phyloP scores from a whole-genome alignment of 169 alveolate genomes.

The Plasmodium falciparum region DNA sequence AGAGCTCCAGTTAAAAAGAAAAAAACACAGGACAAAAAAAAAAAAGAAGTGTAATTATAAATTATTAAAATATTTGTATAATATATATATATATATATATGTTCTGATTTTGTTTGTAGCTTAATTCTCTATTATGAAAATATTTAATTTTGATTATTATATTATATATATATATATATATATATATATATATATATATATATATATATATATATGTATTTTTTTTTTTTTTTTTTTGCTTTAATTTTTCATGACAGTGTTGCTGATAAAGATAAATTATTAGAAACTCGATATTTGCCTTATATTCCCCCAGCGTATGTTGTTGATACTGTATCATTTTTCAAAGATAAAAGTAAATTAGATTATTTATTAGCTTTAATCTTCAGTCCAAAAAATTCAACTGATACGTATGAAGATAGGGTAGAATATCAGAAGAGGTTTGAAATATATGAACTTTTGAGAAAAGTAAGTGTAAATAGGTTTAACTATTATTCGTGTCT shows the following conservation, averaged over 20 bases:
- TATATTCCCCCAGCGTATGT: slow-evolving; percentile 85
- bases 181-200: not conserved
- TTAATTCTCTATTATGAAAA: not conserved
- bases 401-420: slow-evolving; percentile 82
- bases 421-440: slow-evolving; percentile 78
- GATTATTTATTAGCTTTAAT: slow-evolving; percentile 82
- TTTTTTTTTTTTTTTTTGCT: not conserved
- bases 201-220: not conserved
- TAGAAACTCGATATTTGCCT: slow-evolving; percentile 84
- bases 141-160: not conserved
- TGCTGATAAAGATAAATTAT: slow-evolving; percentile 64
- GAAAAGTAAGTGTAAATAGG: slow-evolving; percentile 37
- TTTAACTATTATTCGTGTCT: not conserved
- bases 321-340: slow-evolving; percentile 81
- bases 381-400: slow-evolving; percentile 83
- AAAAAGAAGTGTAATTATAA: slow-evolving; percentile 51
- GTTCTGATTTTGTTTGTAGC: too few relatives aligned
- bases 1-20: slow-evolving; percentile 70
- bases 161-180: not conserved
- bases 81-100: not conserved
- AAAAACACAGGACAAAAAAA: slow-evolving; percentile 63
- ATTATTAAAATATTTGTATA: not conserved
- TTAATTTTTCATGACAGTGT: not conserved
- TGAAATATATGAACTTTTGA: slow-evolving; percentile 77
- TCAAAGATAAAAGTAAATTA: slow-evolving; percentile 81